Base-by-base conservation (phyloP, 768 basidiomycete genomes). In the Fomitopsis pulvina region DNA sequence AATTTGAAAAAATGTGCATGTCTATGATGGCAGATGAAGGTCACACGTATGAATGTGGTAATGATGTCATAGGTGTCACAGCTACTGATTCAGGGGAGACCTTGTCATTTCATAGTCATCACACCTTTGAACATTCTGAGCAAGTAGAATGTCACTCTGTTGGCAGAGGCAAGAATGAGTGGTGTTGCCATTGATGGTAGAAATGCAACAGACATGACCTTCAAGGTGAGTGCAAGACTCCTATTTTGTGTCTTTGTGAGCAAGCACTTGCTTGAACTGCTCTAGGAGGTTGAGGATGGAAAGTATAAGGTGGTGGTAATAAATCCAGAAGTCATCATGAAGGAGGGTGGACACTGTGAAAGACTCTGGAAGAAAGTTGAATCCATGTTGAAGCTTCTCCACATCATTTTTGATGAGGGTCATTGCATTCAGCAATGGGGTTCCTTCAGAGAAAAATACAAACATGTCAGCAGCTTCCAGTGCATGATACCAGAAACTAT, bases 401-500 rank as follows among this genome's bases (percentile, higher is more conserved):
- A 52, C 24, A 28, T 64, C 2, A 41, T 64, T 2, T 44, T 57
- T 26, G 63, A 64, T 30, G 63, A 64, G 45, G n/a, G n/a, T 69
- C n/a, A 59, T 40, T 71, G 71, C 47, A 59, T 70, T n/a, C 66
- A 59, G 14, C 55, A 57, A 20, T 62, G 60, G 63, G 53, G 57
- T 6, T 37, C 39, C 3, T 64, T 64, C 26, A 48, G 51, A 1
- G 50, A 51, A 1, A 52, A 56, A 14, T 64, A 60, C 38, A 43
- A 22, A 10, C 32, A 56, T 16, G 28, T 59, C 2, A 50, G 49
- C 2, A 9, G 25, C 4, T 50, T 64, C 4, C 46, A 51, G 2
- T 60, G 49, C 39, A 24, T 56, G 8, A 42, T 64, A 2, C 52
- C 54, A 0, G 16, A 18, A 1, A 32, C 30, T 7, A 41, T 62